Percentiles rank a stretch among this genome's conserved stretches.
phyloP scores from a whole-genome alignment of 192 early-diverging fungal genomes.

The Coemansia sp. region DNA sequence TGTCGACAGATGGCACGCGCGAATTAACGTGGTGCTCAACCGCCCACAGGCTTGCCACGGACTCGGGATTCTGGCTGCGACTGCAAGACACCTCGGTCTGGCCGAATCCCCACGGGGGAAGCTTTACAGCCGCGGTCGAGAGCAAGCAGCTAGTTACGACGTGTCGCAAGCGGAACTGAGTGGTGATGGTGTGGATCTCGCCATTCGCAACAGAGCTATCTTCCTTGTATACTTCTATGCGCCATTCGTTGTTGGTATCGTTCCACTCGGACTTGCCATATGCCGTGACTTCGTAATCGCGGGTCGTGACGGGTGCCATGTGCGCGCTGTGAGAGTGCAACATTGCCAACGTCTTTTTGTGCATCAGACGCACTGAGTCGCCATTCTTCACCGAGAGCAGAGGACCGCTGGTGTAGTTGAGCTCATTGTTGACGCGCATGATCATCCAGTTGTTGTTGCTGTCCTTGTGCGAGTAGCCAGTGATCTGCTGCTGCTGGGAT shows the following conservation, averaged over 20 bases:
- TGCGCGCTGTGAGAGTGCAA: slow-evolving; percentile 65
- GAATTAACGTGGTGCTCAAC: slow-evolving; percentile 37
- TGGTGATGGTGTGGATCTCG: slow-evolving; percentile 62
- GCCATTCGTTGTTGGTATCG: slow-evolving; percentile 71
- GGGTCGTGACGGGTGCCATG: slow-evolving; percentile 64
- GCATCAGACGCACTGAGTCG: slow-evolving; percentile 79
- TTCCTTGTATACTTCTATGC: slow-evolving; percentile 59
- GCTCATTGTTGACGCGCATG: slow-evolving; percentile 19
- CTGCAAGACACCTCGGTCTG: slow-evolving; percentile 94
- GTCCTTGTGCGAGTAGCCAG: slow-evolving; percentile 79
- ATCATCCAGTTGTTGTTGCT: slow-evolving; percentile 70
- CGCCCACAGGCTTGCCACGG: slow-evolving; percentile 62
- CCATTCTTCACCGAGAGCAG: slow-evolving; percentile 67
- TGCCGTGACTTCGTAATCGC: slow-evolving; percentile 66
- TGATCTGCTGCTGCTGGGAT: slow-evolving; percentile 86
- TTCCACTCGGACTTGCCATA: slow-evolving; percentile 65
- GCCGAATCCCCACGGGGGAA: slow-evolving; percentile 89
- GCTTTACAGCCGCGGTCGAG: slow-evolving; percentile 63
- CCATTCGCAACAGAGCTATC: slow-evolving; percentile 46
- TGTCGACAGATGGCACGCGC: slow-evolving; percentile 42
- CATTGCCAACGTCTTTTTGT: slow-evolving; percentile 61
- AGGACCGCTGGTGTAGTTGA: slow-evolving; percentile 50
- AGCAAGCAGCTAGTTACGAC: slow-evolving; percentile 76
- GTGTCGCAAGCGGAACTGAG: slow-evolving; percentile 75
- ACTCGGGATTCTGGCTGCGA: slow-evolving; percentile 60